Conservation (phyloP, 495 filamentous ascomycete genomes). For the Aspergillus bridgeri region DNA sequence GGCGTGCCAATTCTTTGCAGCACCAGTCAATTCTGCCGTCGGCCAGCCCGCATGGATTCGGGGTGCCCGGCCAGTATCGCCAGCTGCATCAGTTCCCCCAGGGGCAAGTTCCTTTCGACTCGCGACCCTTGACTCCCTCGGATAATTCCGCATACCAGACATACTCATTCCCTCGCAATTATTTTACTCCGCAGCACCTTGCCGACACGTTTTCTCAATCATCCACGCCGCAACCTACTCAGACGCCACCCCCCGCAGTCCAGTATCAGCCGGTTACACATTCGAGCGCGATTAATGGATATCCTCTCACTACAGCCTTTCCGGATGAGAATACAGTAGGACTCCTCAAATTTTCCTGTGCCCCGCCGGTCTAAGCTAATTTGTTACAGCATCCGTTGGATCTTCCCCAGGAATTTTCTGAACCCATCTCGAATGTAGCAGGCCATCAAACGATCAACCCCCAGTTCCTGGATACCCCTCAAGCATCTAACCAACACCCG, state of each 20-base stretch:
- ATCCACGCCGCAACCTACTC: slow-evolving; percentile 21
- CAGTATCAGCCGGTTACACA: slow-evolving; percentile 16
- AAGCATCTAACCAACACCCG: slow-evolving; percentile 19
- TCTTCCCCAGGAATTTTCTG: slow-evolving; percentile 31
- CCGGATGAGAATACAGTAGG: slow-evolving; percentile 27
- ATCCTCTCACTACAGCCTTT: slow-evolving; percentile 24
- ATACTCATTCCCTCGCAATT: slow-evolving; percentile 32
- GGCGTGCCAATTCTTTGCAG: slow-evolving; percentile 36
- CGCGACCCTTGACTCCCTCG: slow-evolving; percentile 24
- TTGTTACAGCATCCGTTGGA: slow-evolving; percentile 25
- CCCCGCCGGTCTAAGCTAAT: slow-evolving; percentile 3
- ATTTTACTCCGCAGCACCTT: slow-evolving; percentile 32
- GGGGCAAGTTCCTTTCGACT: slow-evolving; percentile 35
- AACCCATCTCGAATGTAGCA: slow-evolving; percentile 20
- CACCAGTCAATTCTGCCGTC: slow-evolving; percentile 17
- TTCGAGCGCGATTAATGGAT: slow-evolving; percentile 25
- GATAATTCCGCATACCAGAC: slow-evolving; percentile 35
- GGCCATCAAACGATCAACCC: slow-evolving; percentile 42
- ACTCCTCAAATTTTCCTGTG: no score
- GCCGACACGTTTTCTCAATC: slow-evolving; percentile 29
- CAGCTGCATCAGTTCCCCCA: slow-evolving; percentile 35
- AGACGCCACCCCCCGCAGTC: slow-evolving; percentile 19
- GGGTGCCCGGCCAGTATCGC: slow-evolving; percentile 29
- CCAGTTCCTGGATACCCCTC: slow-evolving; percentile 33
- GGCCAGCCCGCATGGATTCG: slow-evolving; percentile 23